Base-by-base conservation (phyloP, 306 rosid genomes). In the Astragalus membranaceus region DNA sequence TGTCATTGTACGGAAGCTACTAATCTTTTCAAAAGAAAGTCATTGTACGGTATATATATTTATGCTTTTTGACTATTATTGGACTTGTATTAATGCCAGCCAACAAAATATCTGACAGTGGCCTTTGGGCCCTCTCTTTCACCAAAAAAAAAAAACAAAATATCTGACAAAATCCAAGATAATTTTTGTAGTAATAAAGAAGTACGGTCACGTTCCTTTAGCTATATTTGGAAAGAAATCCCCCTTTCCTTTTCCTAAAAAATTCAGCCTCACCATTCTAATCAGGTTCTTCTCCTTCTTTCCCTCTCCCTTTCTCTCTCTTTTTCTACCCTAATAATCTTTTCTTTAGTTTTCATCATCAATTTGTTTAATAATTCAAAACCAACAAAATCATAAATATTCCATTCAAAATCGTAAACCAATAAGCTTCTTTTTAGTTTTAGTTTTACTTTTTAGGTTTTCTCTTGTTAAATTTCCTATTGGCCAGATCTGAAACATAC, bases 271-370 rank as follows among this genome's bases (percentile, higher is more conserved):
- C 49, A 39, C 35, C 16, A 61, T 39, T 17, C 50, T n/a, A 16
- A 60, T 61, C 67, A 61, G 67, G 67, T 61, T 61, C 49, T 61
- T 61, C 49, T 41, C 65, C 16, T 8, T 59, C 46, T 29, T 36
- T 39, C 47, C 10, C 4, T 5, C 12, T 14, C 29, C 29, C 33
- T 14, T 35, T 44, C 12, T 58, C 14, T 36, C 23, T 20, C 23
- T 20, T 58, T 58, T 46, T 42, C 1, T 15, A 13, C 14, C 13
- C n/a, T 5, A 33, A 33, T 36, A 46, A 16, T 60, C 0, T 37
- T 60, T 60, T 60, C 35, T 61, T 8, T 55, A 0, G 0, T 23
- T 10, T 53, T 20, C 23, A 20, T 53, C 15, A 20, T 53, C 15
- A 20, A 1, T 20, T 23, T 53, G 5, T 11, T 10, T 2, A 53